Conservation (phyloP, 2,329 filamentous ascomycete genomes). For the Ascochyta lentis region DNA sequence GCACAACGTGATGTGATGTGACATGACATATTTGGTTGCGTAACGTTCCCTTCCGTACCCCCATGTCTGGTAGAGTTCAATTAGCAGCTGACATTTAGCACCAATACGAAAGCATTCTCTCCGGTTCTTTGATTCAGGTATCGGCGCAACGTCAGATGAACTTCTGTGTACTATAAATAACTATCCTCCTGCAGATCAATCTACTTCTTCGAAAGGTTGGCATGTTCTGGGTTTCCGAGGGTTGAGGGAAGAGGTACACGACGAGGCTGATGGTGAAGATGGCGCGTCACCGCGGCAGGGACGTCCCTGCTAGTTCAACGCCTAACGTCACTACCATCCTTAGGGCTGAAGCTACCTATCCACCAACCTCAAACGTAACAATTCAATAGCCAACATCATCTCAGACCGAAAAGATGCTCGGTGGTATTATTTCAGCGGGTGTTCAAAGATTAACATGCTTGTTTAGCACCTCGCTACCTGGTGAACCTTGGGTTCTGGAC, state of each 20-base stretch:
- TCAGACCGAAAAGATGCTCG: neutral
- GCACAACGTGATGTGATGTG: neutral
- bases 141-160: too few relatives aligned
- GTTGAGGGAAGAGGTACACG: neutral
- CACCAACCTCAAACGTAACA: neutral
- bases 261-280: neutral
- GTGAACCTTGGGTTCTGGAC: constrained; percentile 5
- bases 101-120: too few relatives aligned
- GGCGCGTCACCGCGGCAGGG: neutral
- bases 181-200: too few relatives aligned
- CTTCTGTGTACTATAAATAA: too few relatives aligned
- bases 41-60: neutral
- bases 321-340: constrained; percentile 1
- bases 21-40: neutral
- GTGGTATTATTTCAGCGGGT: neutral
- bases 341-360: neutral
- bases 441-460: neutral
- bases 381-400: neutral
- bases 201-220: too few relatives aligned
- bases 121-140: too few relatives aligned
- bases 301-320: constrained; percentile 1
- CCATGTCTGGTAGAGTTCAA: too few relatives aligned
- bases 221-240: too few relatives aligned
- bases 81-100: too few relatives aligned
- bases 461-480: neutral